Conservation (phyloP, 495 filamentous ascomycete species). For the Penicillium macrosclerotiorum region DNA sequence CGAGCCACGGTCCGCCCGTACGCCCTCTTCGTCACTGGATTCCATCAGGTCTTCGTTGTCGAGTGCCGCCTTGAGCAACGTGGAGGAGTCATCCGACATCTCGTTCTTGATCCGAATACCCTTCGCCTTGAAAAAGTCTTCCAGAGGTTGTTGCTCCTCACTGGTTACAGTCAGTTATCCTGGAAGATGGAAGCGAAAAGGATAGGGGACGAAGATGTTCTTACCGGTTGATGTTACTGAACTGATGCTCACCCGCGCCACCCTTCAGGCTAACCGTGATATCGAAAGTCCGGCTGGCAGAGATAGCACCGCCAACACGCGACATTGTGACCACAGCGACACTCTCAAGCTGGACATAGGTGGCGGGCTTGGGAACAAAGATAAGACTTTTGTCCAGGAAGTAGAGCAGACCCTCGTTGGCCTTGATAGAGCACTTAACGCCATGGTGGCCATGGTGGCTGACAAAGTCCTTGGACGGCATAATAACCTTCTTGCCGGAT, state of each 20-base stretch:
- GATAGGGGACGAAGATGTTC: constrained; percentile 1
- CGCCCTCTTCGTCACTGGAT: constrained; percentile 78
- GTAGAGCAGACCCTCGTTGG: constrained; percentile 94
- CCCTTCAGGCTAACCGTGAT: constrained; percentile 87
- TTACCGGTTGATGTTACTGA: constrained; percentile 97
- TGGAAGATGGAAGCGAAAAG: background rate
- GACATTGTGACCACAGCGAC: constrained; percentile 89
- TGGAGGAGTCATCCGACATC: constrained; percentile 61
- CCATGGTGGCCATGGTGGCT: constrained; percentile 91
- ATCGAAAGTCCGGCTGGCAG: constrained; percentile 93
- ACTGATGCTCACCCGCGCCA: constrained; percentile 78
- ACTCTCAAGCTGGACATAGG: constrained; percentile 92
- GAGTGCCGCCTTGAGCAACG: constrained; percentile 59
- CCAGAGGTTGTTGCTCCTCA: constrained; percentile 92
- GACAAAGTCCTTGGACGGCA: constrained; percentile 89
- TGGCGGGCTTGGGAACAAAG: constrained; percentile 97
- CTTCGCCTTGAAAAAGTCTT: constrained; percentile 94
- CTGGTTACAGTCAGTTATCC: constrained; percentile 30
- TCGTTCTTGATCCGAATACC: constrained; percentile 95
- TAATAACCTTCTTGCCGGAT: constrained; percentile 88
- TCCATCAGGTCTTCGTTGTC: constrained; percentile 72
- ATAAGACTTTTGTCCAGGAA: constrained; percentile 98
- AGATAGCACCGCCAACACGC: constrained; percentile 89
- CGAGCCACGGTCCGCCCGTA: constrained; percentile 73
- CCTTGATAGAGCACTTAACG: constrained; percentile 99